Base-by-base conservation (phyloP, 441 rosid genomes). In the Aquilaria agallochum region DNA sequence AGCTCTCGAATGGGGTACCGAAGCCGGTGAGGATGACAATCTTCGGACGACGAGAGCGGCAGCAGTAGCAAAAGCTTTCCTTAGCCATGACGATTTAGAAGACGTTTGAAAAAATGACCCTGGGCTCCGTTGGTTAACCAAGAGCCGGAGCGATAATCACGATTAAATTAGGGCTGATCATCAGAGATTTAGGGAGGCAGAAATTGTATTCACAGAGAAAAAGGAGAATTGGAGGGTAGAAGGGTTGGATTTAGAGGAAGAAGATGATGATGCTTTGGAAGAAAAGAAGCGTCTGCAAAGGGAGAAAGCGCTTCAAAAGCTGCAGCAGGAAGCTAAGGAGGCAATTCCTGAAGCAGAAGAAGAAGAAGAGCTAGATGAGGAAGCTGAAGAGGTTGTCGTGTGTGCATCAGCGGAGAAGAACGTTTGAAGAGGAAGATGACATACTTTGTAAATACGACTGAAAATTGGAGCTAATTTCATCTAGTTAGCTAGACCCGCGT, bases 1-100 rank as follows among this genome's bases (percentile, higher is more conserved):
- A 77, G 96, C 88, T 6, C 98, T 96, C 0, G 90, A 92, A 62
- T 88, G 97, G 96, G 97, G 90, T 1, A 94, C 84, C 50, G 98
- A 89, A 45, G 78, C 68, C 0, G 94, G 88, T 36, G 96, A 90
- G 72, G 96, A 90, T 72, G 86, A 72, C 2, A 87, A 89, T 68
- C 80, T 86, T 66, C 78, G 76, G 78, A 83, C 81, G 85, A 68
- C 83, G 2, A 81, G 82, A 68, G 66, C 65, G 4, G 81, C 65
- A 64, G 80, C 78, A 53, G 58, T 87, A 70, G 95, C 84, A 66
- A 80, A 82, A 77, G 88, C 88, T 57, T 92, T 87, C 55, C 89
- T 85, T 1, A 62, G 68, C 48, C 76, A 74, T 13, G 83, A 77
- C 9, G 86, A 76, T 66, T 46, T 69, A 0, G 83, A 72, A 14